Evolutionary conservation across 495 filamentous ascomycete genomes (phyloP).

Genomic region (Aspergillus panamensis): DNA sequence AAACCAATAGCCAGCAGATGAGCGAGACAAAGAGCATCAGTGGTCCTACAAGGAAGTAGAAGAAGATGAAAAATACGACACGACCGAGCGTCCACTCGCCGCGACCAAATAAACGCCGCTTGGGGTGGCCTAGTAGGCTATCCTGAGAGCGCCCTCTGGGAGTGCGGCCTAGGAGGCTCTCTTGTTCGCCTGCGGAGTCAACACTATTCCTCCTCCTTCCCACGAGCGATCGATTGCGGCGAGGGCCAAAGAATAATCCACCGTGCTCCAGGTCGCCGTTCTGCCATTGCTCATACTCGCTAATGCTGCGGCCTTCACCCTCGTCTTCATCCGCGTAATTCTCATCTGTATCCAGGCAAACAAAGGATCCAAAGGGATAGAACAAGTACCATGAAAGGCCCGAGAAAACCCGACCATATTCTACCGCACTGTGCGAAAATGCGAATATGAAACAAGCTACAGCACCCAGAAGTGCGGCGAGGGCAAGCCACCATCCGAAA

Average conservation of each 20-base stretch:
- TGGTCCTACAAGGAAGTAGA: constrained; percentile 93
- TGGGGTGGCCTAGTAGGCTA: constrained; percentile 57
- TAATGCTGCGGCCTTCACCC: constrained; percentile 98
- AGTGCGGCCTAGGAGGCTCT: constrained; percentile 77
- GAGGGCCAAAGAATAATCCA: constrained; percentile 90
- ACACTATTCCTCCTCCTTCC: constrained; percentile 86
- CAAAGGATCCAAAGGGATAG: constrained; percentile 95
- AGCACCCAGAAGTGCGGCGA: constrained; percentile 69
- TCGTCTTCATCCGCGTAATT: constrained; percentile 94
- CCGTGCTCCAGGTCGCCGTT: constrained; percentile 95
- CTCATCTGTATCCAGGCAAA: constrained; percentile 89
- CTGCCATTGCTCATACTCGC: constrained; percentile 99
- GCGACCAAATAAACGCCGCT: constrained; percentile 88
- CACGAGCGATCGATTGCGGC: constrained; percentile 70
- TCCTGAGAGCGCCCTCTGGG: constrained; percentile 48
- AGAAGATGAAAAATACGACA: constrained; percentile 93
- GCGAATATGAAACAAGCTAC: constrained; percentile 75
- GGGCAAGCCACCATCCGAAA: constrained; percentile 96
- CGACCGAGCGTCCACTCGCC: constrained; percentile 93
- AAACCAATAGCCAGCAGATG: constrained; percentile 94
- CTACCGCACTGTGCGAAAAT: constrained; percentile 72
- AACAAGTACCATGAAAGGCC: constrained; percentile 83
- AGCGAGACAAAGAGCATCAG: constrained; percentile 78
- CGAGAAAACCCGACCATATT: constrained; percentile 82
- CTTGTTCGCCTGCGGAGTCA: constrained; percentile 83